Evolutionary conservation across 2,329 filamentous ascomycete species (phyloP).

Genomic region (Penicillium sp.): DNA sequence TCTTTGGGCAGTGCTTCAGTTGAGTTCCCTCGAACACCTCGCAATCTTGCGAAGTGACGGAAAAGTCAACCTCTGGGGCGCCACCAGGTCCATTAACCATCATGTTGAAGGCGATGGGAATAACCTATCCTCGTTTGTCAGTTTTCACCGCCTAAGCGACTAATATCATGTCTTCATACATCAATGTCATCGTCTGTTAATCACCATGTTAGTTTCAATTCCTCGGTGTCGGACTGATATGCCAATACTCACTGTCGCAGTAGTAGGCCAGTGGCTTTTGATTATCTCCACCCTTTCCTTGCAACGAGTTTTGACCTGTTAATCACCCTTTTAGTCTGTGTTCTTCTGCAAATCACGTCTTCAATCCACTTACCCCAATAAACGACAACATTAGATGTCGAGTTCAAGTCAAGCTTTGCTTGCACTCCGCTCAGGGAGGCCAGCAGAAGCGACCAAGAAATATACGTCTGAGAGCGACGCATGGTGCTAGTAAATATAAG

Average conservation of each 20-base stretch:
- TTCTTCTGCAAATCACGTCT: neutral
- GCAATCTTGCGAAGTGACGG: conserved; percentile 67
- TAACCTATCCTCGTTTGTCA: conserved; percentile 51
- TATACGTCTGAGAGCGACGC: conserved; percentile 28
- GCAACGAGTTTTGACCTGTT: conserved; percentile 65
- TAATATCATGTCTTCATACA: neutral
- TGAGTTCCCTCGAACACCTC: conserved; percentile 61
- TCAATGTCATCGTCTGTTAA: conserved; percentile 14
- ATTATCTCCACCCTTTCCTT: conserved; percentile 47
- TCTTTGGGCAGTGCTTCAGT: conserved; percentile 65
- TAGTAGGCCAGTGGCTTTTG: conserved; percentile 64
- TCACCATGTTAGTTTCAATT: neutral
- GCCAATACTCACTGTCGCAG: conserved; percentile 57
- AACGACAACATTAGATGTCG: conserved; percentile 61
- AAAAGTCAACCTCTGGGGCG: conserved; percentile 64
- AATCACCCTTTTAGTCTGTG: neutral
- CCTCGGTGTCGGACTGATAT: neutral
- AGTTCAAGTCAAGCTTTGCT: conserved; percentile 51
- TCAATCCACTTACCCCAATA: conserved; percentile 61
- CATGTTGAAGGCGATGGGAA: conserved; percentile 67
- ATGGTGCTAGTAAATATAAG: conserved; percentile 22
- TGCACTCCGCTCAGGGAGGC: conserved; percentile 37
- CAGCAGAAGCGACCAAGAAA: conserved; percentile 33
- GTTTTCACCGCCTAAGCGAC: no score
- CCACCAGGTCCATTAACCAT: conserved; percentile 58